Percentiles rank a stretch among this genome's conserved stretches.
Evolutionary conservation across 2,329 filamentous ascomycete species (phyloP).

Genomic region (Diplodia corticola): DNA sequence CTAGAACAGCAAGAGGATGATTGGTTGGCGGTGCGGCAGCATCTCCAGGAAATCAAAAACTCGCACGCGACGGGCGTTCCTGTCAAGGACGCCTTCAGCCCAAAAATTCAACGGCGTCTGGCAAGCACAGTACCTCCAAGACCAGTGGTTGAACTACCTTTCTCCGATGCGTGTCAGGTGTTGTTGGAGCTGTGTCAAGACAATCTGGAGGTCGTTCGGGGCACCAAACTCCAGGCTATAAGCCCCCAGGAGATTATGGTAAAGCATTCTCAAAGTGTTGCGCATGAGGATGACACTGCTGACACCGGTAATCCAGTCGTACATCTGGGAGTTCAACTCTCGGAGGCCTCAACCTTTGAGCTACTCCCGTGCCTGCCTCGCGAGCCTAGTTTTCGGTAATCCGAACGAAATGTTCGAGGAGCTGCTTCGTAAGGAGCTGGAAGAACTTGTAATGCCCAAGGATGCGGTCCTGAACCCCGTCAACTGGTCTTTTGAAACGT

Average conservation of each 20-base stretch:
- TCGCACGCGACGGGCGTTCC: conserved; percentile 63
- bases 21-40: conserved; percentile 42
- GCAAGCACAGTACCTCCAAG: conserved; percentile 92
- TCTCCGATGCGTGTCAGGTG: conserved; percentile 69
- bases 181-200: conserved; percentile 72
- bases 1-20: conserved; percentile 31
- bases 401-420: conserved; percentile 65
- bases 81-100: conserved; percentile 80
- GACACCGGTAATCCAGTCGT: conserved; percentile 56
- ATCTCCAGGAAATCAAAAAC: conserved; percentile 57
- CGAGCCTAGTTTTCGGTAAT: conserved; percentile 73
- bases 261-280: not conserved
- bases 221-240: conserved; percentile 30
- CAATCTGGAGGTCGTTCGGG: conserved; percentile 57
- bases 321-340: conserved; percentile 71
- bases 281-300: not conserved
- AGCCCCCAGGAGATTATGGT: conserved; percentile 38
- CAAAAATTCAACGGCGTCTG: conserved; percentile 85
- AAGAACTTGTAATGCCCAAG: conserved; percentile 70
- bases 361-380: conserved; percentile 77
- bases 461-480: conserved; percentile 68
- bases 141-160: conserved; percentile 77
- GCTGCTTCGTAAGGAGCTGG: conserved; percentile 80
- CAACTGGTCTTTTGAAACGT: conserved; percentile 72
- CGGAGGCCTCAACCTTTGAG: conserved; percentile 80